These are phyloP conservation scores for Boletus reticuloceps DNA, from an alignment of 768 basidiomycete genomes.

Conservation along the genomic window DNA sequence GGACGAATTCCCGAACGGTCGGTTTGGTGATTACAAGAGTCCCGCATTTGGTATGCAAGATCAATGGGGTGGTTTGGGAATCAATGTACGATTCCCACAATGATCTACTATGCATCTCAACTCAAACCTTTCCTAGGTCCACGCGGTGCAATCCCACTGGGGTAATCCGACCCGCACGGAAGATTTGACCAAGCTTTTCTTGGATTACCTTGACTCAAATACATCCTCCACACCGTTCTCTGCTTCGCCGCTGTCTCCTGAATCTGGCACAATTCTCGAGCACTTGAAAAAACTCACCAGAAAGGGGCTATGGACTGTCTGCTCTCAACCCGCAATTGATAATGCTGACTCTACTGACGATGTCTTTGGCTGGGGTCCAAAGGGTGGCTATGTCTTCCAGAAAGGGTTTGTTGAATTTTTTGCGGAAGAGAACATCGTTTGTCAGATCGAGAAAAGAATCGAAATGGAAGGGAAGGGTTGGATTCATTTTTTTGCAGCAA, in stretches of 20 bases:
- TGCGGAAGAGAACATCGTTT: constrained; percentile 58
- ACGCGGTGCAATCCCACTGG: constrained; percentile 69
- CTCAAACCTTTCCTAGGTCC: constrained; percentile 41
- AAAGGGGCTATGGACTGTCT: constrained; percentile 92
- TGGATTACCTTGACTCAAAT: constrained; percentile 72
- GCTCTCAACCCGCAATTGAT: constrained; percentile 93
- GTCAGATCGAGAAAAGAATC: constrained; percentile 56
- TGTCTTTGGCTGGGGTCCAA: constrained; percentile 91
- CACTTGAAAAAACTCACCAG: constrained; percentile 75
- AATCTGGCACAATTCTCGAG: constrained; percentile 77
- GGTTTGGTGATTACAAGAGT: constrained; percentile 96
- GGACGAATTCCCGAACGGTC: constrained; percentile 98
- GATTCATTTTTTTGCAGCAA: constrained; percentile 87
- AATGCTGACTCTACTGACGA: constrained; percentile 70
- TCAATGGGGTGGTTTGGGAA: constrained; percentile 69
- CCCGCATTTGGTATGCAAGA: constrained; percentile 88
- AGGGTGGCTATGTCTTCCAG: constrained; percentile 92
- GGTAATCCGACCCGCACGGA: constrained; percentile 56
- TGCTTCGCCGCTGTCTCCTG: constrained; percentile 71
- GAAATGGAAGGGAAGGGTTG: constrained; percentile 52
- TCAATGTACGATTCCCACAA: constrained; percentile 43
- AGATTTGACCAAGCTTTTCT: constrained; percentile 79
- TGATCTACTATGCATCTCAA: not conserved
- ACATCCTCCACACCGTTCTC: constrained; percentile 87
- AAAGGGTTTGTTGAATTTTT: constrained; percentile 99